phyloP scores from a whole-genome alignment of 2,329 filamentous ascomycete genomes.

The Tolypocladium pustulatum region DNA sequence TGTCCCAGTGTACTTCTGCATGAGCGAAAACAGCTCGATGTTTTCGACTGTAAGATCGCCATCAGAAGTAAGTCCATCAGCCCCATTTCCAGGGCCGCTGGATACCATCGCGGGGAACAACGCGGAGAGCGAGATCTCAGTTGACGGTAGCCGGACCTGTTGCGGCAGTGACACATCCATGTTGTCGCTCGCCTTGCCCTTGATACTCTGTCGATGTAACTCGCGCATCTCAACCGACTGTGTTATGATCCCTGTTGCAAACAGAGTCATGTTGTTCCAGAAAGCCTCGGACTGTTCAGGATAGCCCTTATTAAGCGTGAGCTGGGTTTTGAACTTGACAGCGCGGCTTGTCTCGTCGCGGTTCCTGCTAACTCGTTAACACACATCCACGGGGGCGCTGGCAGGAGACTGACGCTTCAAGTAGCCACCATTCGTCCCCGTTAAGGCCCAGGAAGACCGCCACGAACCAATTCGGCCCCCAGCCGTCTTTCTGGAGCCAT shows the following conservation, averaged over 20 bases:
- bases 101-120: conserved; percentile 26
- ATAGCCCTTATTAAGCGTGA: conserved; percentile 33
- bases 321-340: conserved; percentile 22
- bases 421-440: conserved; percentile 72
- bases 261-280: conserved; percentile 40
- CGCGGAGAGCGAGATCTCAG: conserved; percentile 38
- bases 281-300: conserved; percentile 36
- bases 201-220: conserved; percentile 33
- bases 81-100: conserved; percentile 7
- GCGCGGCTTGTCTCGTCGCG: conserved; percentile 13
- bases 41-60: conserved; percentile 5
- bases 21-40: conserved; percentile 12
- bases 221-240: conserved; percentile 39
- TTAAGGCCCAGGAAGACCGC: conserved; percentile 58
- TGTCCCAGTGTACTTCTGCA: conserved; percentile 9
- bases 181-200: conserved; percentile 22
- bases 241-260: conserved; percentile 39
- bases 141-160: conserved; percentile 34
- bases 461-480: conserved; percentile 63
- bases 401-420: conserved; percentile 42
- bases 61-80: conserved; percentile 1
- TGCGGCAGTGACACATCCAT: conserved; percentile 28
- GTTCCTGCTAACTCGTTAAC: conserved; percentile 14
- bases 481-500: conserved; percentile 63
- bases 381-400: too few species aligned